A percentile compares a stretch with the other conserved stretches of the same genome.
Conservation (phyloP, 148 eudicot genomes). For the Diospyros kaki region DNA sequence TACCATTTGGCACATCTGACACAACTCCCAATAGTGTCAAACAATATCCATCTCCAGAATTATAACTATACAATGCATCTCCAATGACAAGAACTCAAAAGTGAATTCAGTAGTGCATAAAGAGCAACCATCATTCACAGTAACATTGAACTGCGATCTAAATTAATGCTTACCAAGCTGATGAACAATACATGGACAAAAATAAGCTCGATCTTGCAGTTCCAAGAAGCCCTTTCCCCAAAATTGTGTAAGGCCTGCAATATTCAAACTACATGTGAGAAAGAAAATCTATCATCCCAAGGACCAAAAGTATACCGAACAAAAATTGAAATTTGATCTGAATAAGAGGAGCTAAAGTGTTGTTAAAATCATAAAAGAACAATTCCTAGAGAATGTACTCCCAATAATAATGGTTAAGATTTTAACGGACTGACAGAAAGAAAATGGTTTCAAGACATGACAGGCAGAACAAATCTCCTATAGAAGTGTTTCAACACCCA, state of each 20-base stretch:
- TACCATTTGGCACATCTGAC: not conserved
- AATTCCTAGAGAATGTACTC: not conserved
- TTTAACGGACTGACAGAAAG: too few relatives aligned
- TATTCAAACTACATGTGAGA: not conserved
- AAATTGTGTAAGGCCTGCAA: slow-evolving; percentile 58
- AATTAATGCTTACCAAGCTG: slow-evolving; percentile 75
- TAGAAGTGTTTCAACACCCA: too few relatives aligned
- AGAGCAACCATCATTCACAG: not conserved
- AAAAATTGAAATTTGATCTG: not conserved
- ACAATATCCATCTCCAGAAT: too few relatives aligned
- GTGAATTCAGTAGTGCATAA: not conserved
- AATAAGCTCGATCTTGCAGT: slow-evolving; percentile 97
- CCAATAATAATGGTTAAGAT: not conserved
- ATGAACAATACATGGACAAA: slow-evolving; percentile 77
- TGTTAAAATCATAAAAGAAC: not conserved
- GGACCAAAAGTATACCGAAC: not conserved
- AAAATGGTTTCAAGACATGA: too few relatives aligned
- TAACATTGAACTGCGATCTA: not conserved
- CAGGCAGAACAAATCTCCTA: too few relatives aligned
- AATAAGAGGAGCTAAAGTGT: not conserved
- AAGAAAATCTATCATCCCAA: not conserved
- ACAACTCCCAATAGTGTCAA: too few relatives aligned
- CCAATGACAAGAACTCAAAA: not conserved
- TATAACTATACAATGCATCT: too few relatives aligned
- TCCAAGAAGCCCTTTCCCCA: slow-evolving; percentile 81